Conservation (phyloP, 768 basidiomycete genomes). For the Amanita thiersii region DNA sequence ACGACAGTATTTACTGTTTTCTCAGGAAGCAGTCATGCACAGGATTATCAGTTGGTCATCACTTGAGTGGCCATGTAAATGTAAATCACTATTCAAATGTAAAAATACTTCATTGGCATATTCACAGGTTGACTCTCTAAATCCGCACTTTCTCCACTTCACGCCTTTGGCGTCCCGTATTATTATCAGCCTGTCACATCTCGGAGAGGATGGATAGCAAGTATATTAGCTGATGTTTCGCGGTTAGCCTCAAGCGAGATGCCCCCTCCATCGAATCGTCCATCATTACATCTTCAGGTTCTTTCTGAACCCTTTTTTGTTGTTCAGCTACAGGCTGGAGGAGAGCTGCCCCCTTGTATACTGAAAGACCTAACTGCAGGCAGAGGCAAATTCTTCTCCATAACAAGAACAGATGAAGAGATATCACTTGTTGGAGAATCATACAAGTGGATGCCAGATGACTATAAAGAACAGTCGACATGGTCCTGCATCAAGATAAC, state of each 20-base stretch:
- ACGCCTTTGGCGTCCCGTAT: too few relatives aligned
- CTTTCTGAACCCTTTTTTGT: constrained; percentile 37
- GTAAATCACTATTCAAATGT: too few relatives aligned
- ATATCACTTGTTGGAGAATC: constrained; percentile 48
- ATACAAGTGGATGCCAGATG: constrained; percentile 25
- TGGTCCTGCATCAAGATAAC: constrained; percentile 58
- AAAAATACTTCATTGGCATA: too few relatives aligned
- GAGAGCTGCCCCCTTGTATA: constrained; percentile 26
- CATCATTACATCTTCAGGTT: constrained; percentile 40
- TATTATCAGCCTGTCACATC: too few relatives aligned
- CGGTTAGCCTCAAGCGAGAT: too few relatives aligned
- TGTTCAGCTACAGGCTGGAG: constrained; percentile 29
- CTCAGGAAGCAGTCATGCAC: constrained; percentile 23
- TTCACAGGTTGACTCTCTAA: too few relatives aligned
- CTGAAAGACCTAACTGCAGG: constrained; percentile 21
- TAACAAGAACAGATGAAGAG: constrained; percentile 55
- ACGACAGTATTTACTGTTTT: constrained; percentile 30
- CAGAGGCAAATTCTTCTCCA: constrained; percentile 33
- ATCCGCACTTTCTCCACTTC: constrained; percentile 6
- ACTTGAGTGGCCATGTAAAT: too few relatives aligned
- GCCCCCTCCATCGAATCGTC: constrained; percentile 37
- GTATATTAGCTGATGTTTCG: too few relatives aligned
- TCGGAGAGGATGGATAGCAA: too few relatives aligned
- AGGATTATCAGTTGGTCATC: constrained; percentile 31
- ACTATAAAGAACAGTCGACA: constrained; percentile 26